Evolutionary conservation across 306 rosid genomes (phyloP).

Genomic region (Dryas drummondii): DNA sequence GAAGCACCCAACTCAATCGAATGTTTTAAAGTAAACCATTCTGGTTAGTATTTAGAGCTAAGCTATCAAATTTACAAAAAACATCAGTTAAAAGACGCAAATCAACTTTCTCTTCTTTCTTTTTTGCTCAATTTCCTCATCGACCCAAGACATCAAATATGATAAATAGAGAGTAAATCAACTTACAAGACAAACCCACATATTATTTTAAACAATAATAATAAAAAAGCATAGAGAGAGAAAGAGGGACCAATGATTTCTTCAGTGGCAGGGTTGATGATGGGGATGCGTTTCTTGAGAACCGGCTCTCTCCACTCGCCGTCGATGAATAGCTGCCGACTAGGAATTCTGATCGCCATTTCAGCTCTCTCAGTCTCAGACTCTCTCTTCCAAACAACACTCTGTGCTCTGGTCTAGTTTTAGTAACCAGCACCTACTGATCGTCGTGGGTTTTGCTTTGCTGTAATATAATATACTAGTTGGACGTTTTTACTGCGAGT

Average conservation of each 20-base stretch:
- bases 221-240: background rate
- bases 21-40: background rate
- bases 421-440: too few relatives aligned
- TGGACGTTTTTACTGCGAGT: too few relatives aligned
- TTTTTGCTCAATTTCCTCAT: background rate
- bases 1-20: background rate
- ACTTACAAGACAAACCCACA: background rate
- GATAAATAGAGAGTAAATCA: background rate
- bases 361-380: background rate
- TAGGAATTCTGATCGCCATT: slow-evolving; percentile 69
- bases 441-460: too few relatives aligned
- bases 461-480: too few relatives aligned
- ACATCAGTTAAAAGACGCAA: background rate
- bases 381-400: background rate
- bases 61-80: background rate
- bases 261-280: slow-evolving; percentile 81
- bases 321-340: slow-evolving; percentile 66
- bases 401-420: too few relatives aligned
- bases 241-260: slow-evolving; percentile 48
- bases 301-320: slow-evolving; percentile 80
- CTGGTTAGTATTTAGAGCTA: background rate
- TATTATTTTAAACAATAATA: background rate
- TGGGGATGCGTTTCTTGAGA: slow-evolving; percentile 69
- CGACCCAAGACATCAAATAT: background rate
- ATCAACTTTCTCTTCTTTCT: background rate